These are phyloP conservation scores for Drosera spatulata DNA, from an alignment of 179 eudicot genomes.

Conservation along the genomic window DNA sequence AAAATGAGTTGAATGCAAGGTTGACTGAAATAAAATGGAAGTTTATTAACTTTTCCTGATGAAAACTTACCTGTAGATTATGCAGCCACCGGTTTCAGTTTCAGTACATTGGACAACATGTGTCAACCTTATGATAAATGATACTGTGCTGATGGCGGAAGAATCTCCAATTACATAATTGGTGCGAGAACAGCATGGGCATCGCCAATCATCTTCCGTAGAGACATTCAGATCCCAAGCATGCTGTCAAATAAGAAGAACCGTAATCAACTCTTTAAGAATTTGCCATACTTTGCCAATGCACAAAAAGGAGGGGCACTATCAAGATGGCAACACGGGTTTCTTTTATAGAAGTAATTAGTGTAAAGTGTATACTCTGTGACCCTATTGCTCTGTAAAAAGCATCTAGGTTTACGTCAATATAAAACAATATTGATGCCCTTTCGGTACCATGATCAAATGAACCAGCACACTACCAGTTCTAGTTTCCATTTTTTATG, in stretches of 20 bases:
- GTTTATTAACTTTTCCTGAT: no score
- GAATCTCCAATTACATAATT: slow-evolving; percentile 34
- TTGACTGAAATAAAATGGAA: no score
- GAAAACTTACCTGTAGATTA: slow-evolving; percentile 68
- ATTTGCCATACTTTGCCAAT: background rate
- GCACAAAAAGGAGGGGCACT: background rate
- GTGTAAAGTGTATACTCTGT: background rate
- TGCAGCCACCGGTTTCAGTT: slow-evolving; percentile 74
- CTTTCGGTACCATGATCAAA: no score
- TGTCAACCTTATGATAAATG: slow-evolving; percentile 44
- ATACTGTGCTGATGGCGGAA: slow-evolving; percentile 24
- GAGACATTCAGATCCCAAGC: slow-evolving; percentile 47
- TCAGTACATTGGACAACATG: slow-evolving; percentile 66
- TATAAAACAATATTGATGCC: no score
- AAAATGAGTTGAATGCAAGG: no score
- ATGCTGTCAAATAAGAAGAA: slow-evolving; percentile 2
- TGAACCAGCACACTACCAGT: no score
- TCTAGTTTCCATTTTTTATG: no score
- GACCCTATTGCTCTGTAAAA: no score
- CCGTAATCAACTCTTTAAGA: background rate
- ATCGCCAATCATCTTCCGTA: slow-evolving; percentile 55
- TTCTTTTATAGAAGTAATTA: background rate
- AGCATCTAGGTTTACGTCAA: no score
- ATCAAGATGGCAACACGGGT: background rate
- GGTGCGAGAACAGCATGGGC: slow-evolving; percentile 49